Evolutionary conservation across 345 rosid genomes (phyloP), one percentile per base, ranked within the genome.

Genomic region (Gossypium rotundifolium): DNA sequence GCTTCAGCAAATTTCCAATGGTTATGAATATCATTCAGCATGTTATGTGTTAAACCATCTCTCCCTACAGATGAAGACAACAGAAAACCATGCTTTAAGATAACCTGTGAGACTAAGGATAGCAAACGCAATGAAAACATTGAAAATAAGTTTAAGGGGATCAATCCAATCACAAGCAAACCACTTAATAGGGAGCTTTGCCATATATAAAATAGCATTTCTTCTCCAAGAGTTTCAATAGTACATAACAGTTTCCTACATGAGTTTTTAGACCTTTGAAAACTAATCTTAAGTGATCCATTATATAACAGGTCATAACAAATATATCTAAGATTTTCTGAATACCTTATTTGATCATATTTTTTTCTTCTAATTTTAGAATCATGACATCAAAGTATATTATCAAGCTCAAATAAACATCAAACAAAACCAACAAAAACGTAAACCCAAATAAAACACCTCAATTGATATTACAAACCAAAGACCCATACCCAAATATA

Each of bases 11-110:
- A 86, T 79, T 81, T 87, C 97, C 97, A 95, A 48, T 91, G 90
- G 77, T 89, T 91, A 78, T 90, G 90, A 38, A 95, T 89, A 71
- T 93, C 96, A 83, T 93, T 88, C 73, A 93, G 79, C 99, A 95
- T 95, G 74, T 91, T 95, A 80, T 95, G 97, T 59, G 98, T 95
- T 81, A 95, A 90, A 57, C 97, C 98, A 83, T 93, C 98, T 85
- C 99, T 81, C 75, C 98, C 98, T 92, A 77, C 64, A 78, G 29
- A 70, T 4, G 12, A 69, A 29, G 4, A 74, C 14, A 51, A 62
- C 45, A 73, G 12, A 65, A 40, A 48, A 53, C 45, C 23, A 74
- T 17, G n/a, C 70, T 14, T 63, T 27, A 63, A 33, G 18, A 75
- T 33, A 73, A 46, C 20, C 38, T 22, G 66, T 40, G 60, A 46